Evolutionary conservation across 2,329 filamentous ascomycete species (phyloP), one percentile per base, ranked within the genome.

Genomic region (Colletotrichum tofieldiae): DNA sequence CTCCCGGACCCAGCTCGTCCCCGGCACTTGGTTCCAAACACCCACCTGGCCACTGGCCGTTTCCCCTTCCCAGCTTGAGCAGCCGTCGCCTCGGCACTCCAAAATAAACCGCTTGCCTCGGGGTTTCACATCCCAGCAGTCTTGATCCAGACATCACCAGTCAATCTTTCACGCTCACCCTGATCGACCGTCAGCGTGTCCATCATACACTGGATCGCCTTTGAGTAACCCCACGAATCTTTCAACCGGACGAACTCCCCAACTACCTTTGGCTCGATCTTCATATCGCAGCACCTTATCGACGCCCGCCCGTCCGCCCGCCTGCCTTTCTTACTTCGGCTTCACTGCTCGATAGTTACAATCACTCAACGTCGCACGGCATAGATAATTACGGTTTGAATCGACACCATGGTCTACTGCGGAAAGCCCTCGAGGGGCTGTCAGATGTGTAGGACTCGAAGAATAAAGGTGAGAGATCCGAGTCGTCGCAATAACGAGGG

Each of bases 381-480:
- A 52, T 14, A 16, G 18, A 51, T 29, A 63, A 23, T 7, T 39
- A 2, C 8, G 26, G 45, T 18, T 32, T 3, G 16, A 45, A 35
- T 9, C 45, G 18, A 70, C 80, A 82, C 71, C 75, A 92, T 92
- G 90, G 90, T 91, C 16, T 92, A 91, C 76, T 90, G 88, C 73
- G 90, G 90, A 52, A 91, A 91, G 81, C 89, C 91, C 77, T 92
- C 90, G 0, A 84, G 86, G 82, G 92, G 92, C 77, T 94, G 92
- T 77, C 92, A 93, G 83, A 93, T 92, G 89, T 94, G 92, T 80
- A 89, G 92, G 79, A 92, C 88, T 45, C 87, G 92, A 75, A 87
- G 92, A 76, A 94, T 94, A 79, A 94, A 94, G 88, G 92, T 93
- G 85, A 74, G n/a, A 41, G 85, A 20, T n/a, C 5, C 8, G 49